These are phyloP conservation scores for Arabidopsis arenosa DNA, from an alignment of 345 rosid genomes.

Conservation along the genomic window DNA sequence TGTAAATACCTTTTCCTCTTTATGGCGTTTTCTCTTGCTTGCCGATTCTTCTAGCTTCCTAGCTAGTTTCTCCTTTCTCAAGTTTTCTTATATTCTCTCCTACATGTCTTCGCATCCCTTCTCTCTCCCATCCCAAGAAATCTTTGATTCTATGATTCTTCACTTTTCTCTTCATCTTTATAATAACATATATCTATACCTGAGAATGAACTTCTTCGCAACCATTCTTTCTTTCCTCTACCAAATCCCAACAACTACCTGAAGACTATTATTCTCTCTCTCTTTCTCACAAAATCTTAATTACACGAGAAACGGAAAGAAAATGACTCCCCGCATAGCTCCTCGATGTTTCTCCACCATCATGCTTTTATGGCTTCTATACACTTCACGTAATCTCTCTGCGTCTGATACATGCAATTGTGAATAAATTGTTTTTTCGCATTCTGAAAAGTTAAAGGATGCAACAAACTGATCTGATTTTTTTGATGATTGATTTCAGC, in stretches of 20 bases:
- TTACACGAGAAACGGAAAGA: constrained; percentile 43
- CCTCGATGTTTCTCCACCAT: constrained; percentile 45
- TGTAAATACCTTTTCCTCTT: constrained; percentile 49
- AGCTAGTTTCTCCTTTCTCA: constrained; percentile 80
- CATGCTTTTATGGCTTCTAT: constrained; percentile 58
- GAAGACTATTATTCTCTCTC: constrained; percentile 18
- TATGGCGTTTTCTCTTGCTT: constrained; percentile 84
- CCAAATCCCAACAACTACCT: constrained; percentile 41
- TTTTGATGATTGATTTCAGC: constrained; percentile 41
- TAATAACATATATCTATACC: constrained; percentile 38
- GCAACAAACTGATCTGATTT: constrained; percentile 30
- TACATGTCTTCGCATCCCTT: constrained; percentile 51
- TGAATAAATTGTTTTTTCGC: background rate
- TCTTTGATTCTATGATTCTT: constrained; percentile 73
- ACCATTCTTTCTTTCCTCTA: constrained; percentile 52
- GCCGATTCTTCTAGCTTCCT: constrained; percentile 68
- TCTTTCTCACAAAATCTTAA: constrained; percentile 18
- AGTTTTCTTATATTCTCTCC: constrained; percentile 92
- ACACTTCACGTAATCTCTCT: constrained; percentile 69
- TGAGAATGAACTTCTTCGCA: constrained; percentile 62
- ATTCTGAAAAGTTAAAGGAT: constrained; percentile 6
- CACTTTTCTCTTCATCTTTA: constrained; percentile 45
- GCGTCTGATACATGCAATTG: constrained; percentile 14
- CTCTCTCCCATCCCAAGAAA: constrained; percentile 79
- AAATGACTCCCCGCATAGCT: constrained; percentile 56